A percentile compares a stretch with the other conserved stretches of the same genome.
These are phyloP conservation scores for Botryotinia calthae DNA, from an alignment of 2,329 filamentous ascomycete species.

Conservation along the genomic window DNA sequence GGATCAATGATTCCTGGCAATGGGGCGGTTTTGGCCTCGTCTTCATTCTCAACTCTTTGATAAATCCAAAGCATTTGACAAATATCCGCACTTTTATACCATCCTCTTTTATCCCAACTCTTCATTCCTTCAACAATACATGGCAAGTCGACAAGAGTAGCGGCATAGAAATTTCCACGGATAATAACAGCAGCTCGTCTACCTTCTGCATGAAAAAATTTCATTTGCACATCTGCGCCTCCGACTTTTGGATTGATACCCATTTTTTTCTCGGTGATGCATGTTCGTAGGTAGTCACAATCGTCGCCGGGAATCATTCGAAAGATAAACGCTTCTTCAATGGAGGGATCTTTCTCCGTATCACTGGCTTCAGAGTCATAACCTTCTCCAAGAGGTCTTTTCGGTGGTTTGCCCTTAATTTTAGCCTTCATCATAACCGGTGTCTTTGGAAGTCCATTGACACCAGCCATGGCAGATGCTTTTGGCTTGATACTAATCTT, in stretches of 20 bases:
- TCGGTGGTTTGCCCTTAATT: conserved; percentile 64
- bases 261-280: conserved; percentile 74
- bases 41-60: conserved; percentile 54
- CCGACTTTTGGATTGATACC: conserved; percentile 60
- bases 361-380: conserved; percentile 97
- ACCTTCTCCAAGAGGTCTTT: conserved; percentile 75
- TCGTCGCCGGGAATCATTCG: conserved; percentile 85
- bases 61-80: conserved; percentile 71
- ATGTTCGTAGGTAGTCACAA: conserved; percentile 75
- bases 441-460: conserved; percentile 30
- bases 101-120: conserved; percentile 69
- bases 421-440: conserved; percentile 53
- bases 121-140: conserved; percentile 72
- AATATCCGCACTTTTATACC: conserved; percentile 73
- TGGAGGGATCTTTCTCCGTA: conserved; percentile 78
- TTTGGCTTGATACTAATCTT: conserved; percentile 41
- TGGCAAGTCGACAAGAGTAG: conserved; percentile 65
- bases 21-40: conserved; percentile 44
- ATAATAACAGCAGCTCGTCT: conserved; percentile 61
- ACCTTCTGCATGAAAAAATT: conserved; percentile 68
- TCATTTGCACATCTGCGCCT: conserved; percentile 75
- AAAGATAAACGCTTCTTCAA: conserved; percentile 86
- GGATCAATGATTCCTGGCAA: conserved; percentile 36
- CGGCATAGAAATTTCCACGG: conserved; percentile 60
- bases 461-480: conserved; percentile 10